Base-by-base conservation (phyloP, 176 grass and related monocot species). In the Olyra latifolia region DNA sequence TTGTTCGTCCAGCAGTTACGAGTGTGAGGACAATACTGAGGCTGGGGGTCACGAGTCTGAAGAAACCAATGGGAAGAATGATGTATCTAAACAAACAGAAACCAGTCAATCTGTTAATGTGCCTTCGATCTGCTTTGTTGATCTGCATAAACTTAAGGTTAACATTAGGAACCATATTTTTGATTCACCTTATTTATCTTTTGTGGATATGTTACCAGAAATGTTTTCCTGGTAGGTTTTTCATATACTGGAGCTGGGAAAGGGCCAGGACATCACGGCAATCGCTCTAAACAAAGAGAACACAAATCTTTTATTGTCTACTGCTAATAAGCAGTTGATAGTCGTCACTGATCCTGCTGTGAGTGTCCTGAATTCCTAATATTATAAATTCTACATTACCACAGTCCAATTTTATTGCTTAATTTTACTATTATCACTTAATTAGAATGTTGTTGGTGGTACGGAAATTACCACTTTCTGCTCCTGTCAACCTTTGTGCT, bases 61-160 rank as follows among this genome's bases (percentile, higher is more conserved):
- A 15, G 20, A 60, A 66, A 29, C 42, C 42, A 71, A 72, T 49
- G 42, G 20, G 46, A 85, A 76, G 74, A 77, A 67, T 69, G 57
- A 72, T 72, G 32, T 74, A 48, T 56, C 60, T 47, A 68, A 78
- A 52, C 71, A 71, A 66, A 49, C 49, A 80, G 81, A 90, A 75
- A 71, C 63, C 20, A 56, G 32, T 25, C 85, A 88, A 75, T 74
- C 82, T 86, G 50, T 99, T 82, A 82, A 89, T 44, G 82, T 93
- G 79, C 96, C 96, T 82, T 99, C 96, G 40, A 77, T 95, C 83
- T 91, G 88, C 91, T 95, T 99, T 68, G 62, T 99, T 84, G 84
- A 99, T 88, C 84, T 99, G 71, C 90, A 91, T 79, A 94, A 86
- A 78, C 90, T 99, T 25, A 84, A 99, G 93, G 96, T 95, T 91